Base-by-base conservation (phyloP, 352 stramenopile species). In the Globisporangium emineosum region DNA sequence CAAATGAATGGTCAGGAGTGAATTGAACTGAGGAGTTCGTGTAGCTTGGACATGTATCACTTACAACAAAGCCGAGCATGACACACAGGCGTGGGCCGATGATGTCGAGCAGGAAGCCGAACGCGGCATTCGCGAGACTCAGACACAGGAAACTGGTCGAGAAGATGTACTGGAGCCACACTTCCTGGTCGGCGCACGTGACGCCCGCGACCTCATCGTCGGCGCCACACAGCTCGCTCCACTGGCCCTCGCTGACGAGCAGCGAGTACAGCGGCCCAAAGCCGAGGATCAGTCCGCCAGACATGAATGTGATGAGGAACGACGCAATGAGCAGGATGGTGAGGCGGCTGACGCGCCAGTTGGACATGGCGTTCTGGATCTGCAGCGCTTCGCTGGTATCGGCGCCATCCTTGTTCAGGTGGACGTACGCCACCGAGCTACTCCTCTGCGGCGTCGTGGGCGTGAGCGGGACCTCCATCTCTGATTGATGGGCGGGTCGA, bases 261-360 rank as follows among this genome's bases (percentile, higher is more conserved):
- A 77, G 59, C 54, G 78, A 73, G 67, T 87, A 87, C 30, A 87
- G 65, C 21, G 76, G 73, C 0, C 78, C 73, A 50, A 83, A 87
- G 49, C 78, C 73, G 7, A 87, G 66, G 42, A 82, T 77, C 42
- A 87, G 64, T 0, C 78, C 78, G 6, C 67, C 75, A 0, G 75
- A 85, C 35, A 59, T 78, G 64, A 74, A 37, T 12, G 77, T 66
- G 17, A 83, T 72, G 47, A 75, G 51, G 29, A 76, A 37, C 12
- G 68, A 65, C 19, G 69, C 69, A 21, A 78, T 56, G 13, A 60
- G 49, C 60, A 72, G 62, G 30, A 70, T 35, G 33, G 67, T 53
- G 13, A 60, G 45, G 35, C 64, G 65, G 27, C 62, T 57, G 45
- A 81, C 30, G 29, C 25, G 32, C 71, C 69, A 79, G 15, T 30